Conservation (phyloP, 1,284 basidiomycete species). For the Ceratobasidium sp. region DNA sequence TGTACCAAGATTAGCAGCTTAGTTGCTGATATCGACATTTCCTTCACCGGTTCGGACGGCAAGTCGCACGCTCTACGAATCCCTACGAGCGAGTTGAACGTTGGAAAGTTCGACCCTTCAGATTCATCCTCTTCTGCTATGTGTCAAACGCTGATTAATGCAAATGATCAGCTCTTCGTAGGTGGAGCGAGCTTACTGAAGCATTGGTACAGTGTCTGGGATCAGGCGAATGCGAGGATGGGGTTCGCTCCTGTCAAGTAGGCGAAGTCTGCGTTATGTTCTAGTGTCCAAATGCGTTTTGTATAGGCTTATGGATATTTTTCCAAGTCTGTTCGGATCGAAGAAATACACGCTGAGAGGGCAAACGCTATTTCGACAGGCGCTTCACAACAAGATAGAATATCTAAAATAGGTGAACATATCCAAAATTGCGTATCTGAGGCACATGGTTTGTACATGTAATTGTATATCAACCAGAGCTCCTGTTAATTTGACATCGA, state of each 20-base stretch:
- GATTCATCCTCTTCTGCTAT: background rate
- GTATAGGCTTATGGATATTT: no score
- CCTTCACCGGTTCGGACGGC: constrained; percentile 58
- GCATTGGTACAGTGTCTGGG: constrained; percentile 66
- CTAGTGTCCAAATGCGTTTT: background rate
- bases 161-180: constrained; percentile 58
- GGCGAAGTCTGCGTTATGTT: background rate
- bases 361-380: no score
- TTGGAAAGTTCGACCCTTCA: constrained; percentile 56
- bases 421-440: no score
- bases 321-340: no score
- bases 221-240: constrained; percentile 55
- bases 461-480: no score
- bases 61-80: constrained; percentile 55
- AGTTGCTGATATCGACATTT: constrained; percentile 59
- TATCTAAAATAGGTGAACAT: no score
- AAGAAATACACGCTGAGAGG: no score
- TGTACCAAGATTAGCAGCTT: constrained; percentile 57
- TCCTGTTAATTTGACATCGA: no score
- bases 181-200: constrained; percentile 62
- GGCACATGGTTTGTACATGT: no score
- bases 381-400: no score
- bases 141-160: constrained; percentile 56
- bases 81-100: constrained; percentile 61
- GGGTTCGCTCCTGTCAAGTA: constrained; percentile 54